Evolutionary conservation across 371 early-diverging fungal species (phyloP).

Genomic region (Mucor saturninus): DNA sequence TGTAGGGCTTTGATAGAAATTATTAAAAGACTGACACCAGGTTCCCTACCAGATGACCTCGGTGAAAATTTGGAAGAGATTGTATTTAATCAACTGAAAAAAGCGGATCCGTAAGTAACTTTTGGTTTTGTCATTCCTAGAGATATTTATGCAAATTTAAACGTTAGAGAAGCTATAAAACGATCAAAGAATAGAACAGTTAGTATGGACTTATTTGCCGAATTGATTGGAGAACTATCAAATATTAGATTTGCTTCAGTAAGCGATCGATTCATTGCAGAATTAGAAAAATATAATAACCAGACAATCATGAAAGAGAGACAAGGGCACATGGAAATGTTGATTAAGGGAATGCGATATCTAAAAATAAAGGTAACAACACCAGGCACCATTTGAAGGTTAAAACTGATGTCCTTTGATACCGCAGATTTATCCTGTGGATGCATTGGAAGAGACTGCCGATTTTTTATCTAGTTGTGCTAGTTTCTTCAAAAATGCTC

Average conservation of each 20-base stretch:
- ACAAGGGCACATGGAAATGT: constrained; percentile 84
- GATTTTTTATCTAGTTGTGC: constrained; percentile 90
- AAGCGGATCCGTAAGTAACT: constrained; percentile 82
- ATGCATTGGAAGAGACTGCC: constrained; percentile 90
- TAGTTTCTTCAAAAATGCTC: constrained; percentile 84
- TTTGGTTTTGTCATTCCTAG: background rate
- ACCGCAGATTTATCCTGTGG: constrained; percentile 76
- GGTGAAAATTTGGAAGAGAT: constrained; percentile 91
- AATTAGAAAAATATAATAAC: constrained; percentile 76
- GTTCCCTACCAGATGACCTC: constrained; percentile 81
- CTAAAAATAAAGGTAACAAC: constrained; percentile 79
- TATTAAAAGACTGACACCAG: constrained; percentile 72
- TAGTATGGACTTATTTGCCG: constrained; percentile 87
- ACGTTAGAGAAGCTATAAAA: constrained; percentile 70
- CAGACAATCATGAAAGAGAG: constrained; percentile 60
- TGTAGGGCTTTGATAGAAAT: constrained; percentile 88
- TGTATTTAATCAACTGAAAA: constrained; percentile 87
- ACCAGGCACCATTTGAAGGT: background rate
- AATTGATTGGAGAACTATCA: constrained; percentile 88
- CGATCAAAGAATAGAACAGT: constrained; percentile 83
- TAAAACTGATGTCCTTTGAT: constrained; percentile 59
- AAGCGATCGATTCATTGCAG: constrained; percentile 91
- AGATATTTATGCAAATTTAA: background rate
- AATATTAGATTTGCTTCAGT: constrained; percentile 89
- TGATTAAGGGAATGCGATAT: constrained; percentile 89